Evolutionary conservation across 345 rosid genomes (phyloP).

Genomic region (Kandelia obovata): DNA sequence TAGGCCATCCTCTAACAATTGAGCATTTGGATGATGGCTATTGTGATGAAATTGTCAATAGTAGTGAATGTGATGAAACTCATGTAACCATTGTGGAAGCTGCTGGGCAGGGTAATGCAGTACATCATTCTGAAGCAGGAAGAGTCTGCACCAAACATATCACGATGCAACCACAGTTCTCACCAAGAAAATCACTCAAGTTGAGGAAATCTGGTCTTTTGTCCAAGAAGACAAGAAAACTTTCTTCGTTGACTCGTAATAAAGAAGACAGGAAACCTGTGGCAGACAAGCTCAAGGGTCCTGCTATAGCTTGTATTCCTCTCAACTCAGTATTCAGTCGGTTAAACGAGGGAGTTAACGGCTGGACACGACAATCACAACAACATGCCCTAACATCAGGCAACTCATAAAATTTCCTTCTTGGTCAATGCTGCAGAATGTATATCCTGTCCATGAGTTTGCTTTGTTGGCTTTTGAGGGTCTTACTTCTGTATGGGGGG

Average conservation of each 20-base stretch:
- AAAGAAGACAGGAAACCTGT: slow-evolving; percentile 40
- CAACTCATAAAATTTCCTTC: slow-evolving; percentile 9
- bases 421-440: background rate
- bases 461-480: background rate
- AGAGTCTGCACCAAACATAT: slow-evolving; percentile 31
- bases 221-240: slow-evolving; percentile 68
- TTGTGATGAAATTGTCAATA: slow-evolving; percentile 24
- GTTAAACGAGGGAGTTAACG: slow-evolving; percentile 75
- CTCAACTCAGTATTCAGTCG: slow-evolving; percentile 84
- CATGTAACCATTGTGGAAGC: background rate
- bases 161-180: background rate
- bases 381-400: slow-evolving; percentile 8
- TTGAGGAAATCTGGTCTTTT: slow-evolving; percentile 40
- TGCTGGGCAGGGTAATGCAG: slow-evolving; percentile 20
- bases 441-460: slow-evolving; percentile 2
- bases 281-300: slow-evolving; percentile 52
- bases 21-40: slow-evolving; percentile 43
- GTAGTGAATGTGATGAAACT: slow-evolving; percentile 22
- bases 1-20: slow-evolving; percentile 75
- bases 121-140: slow-evolving; percentile 28
- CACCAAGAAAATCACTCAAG: slow-evolving; percentile 15
- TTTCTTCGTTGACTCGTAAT: slow-evolving; percentile 69
- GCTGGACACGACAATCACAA: slow-evolving; percentile 32
- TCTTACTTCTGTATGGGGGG: background rate
- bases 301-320: slow-evolving; percentile 85